Conservation (phyloP, 345 rosid species). For the Rhodomyrtus tomentosa region DNA sequence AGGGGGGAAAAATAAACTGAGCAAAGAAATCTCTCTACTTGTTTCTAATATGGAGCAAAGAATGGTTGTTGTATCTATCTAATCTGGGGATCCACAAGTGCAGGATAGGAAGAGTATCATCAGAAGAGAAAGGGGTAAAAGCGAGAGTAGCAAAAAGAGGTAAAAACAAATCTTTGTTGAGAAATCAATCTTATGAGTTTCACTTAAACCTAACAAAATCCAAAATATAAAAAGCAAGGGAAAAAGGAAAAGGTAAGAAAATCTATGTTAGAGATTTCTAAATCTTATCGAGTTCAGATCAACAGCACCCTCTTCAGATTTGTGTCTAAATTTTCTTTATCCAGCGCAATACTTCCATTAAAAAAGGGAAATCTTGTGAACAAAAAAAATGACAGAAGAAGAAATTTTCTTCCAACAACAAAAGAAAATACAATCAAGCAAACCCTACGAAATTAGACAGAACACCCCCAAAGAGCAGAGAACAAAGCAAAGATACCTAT, state of each 20-base stretch:
- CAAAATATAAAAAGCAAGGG: background rate
- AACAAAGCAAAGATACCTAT: constrained; percentile 36
- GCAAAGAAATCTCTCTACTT: background rate
- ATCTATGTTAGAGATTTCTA: background rate
- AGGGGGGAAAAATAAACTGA: background rate
- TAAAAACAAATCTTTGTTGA: background rate
- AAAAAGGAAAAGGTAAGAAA: background rate
- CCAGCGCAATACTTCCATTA: background rate
- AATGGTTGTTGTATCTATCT: background rate
- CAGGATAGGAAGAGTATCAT: background rate
- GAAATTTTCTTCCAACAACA: background rate
- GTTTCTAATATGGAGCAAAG: background rate
- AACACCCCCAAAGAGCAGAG: background rate
- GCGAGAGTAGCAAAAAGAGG: background rate
- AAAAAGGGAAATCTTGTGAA: background rate
- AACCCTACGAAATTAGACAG: background rate
- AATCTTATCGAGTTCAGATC: background rate
- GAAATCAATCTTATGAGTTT: background rate
- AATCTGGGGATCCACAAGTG: background rate
- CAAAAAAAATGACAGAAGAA: background rate
- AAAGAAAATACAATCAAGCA: background rate
- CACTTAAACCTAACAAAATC: background rate
- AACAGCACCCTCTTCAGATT: background rate
- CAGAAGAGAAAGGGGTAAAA: background rate
- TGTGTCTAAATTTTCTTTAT: background rate